These are phyloP conservation scores for Chytridium lagenaria DNA, from an alignment of 371 early-diverging fungal species.

Conservation along the genomic window DNA sequence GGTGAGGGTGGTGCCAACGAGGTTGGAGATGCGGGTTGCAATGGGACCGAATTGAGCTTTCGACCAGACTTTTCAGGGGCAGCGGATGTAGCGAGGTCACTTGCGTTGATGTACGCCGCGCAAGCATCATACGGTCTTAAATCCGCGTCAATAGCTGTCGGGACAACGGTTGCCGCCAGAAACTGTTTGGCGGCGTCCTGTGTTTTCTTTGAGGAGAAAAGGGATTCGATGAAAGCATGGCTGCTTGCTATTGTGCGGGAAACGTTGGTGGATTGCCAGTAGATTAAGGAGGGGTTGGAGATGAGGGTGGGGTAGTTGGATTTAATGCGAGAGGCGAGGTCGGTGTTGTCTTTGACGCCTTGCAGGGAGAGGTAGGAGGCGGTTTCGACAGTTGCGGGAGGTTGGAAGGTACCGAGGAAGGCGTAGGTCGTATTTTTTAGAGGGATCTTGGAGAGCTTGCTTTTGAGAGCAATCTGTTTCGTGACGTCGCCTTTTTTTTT, in stretches of 20 bases:
- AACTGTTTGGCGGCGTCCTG: constrained; percentile 8
- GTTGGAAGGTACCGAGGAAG: constrained; percentile 27
- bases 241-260: constrained; percentile 33
- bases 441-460: background rate
- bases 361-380: constrained; percentile 26
- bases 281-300: constrained; percentile 31
- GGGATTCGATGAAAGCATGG: constrained; percentile 16
- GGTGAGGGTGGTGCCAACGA: constrained; percentile 15
- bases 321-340: constrained; percentile 20
- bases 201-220: constrained; percentile 1
- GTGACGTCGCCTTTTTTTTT: constrained; percentile 13
- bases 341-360: constrained; percentile 22
- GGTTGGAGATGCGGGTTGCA: constrained; percentile 9
- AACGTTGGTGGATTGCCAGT: constrained; percentile 39
- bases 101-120: constrained; percentile 24
- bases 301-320: constrained; percentile 32
- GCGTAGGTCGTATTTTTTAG: constrained; percentile 20
- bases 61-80: constrained; percentile 10
- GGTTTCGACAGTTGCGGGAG: background rate
- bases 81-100: background rate
- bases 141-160: constrained; percentile 30
- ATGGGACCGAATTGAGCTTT: constrained; percentile 33
- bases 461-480: constrained; percentile 17
- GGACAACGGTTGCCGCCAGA: constrained; percentile 22
- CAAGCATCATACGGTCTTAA: constrained; percentile 36